These are phyloP conservation scores for Lasiosphaeris hirsuta DNA, from an alignment of 495 filamentous ascomycete species.

Conservation along the genomic window DNA sequence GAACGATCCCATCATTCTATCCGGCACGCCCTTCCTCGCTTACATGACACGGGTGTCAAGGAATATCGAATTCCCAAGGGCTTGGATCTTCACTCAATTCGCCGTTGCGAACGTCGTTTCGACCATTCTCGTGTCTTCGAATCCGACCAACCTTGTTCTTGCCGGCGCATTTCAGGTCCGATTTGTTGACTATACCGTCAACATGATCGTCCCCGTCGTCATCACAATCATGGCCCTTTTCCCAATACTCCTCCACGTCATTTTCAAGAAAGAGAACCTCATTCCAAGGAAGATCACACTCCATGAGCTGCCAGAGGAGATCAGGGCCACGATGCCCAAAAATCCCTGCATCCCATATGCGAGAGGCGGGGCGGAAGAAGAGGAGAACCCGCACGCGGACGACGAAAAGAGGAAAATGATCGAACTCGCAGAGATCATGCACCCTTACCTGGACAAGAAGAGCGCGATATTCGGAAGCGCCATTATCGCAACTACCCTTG, in stretches of 20 bases:
- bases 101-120: constrained; percentile 65
- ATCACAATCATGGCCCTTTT: constrained; percentile 60
- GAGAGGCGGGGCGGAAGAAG: constrained; percentile 51
- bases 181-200: constrained; percentile 64
- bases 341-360: constrained; percentile 67
- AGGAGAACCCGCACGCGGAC: constrained; percentile 43
- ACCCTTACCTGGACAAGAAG: constrained; percentile 62
- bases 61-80: constrained; percentile 62
- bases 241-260: constrained; percentile 60
- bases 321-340: constrained; percentile 50
- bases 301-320: constrained; percentile 59
- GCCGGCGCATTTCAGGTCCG: constrained; percentile 64
- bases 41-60: constrained; percentile 69
- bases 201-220: constrained; percentile 66
- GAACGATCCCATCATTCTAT: constrained; percentile 67
- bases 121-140: constrained; percentile 66
- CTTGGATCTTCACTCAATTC: constrained; percentile 69
- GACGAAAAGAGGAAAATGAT: constrained; percentile 50
- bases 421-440: constrained; percentile 66
- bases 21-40: constrained; percentile 64
- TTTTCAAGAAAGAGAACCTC: constrained; percentile 58
- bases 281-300: constrained; percentile 62
- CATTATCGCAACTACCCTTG: constrained; percentile 59
- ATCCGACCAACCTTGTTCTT: constrained; percentile 69
- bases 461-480: constrained; percentile 57